phyloP scores from a whole-genome alignment of 2,329 filamentous ascomycete genomes.

The Xylariaceae sp. region DNA sequence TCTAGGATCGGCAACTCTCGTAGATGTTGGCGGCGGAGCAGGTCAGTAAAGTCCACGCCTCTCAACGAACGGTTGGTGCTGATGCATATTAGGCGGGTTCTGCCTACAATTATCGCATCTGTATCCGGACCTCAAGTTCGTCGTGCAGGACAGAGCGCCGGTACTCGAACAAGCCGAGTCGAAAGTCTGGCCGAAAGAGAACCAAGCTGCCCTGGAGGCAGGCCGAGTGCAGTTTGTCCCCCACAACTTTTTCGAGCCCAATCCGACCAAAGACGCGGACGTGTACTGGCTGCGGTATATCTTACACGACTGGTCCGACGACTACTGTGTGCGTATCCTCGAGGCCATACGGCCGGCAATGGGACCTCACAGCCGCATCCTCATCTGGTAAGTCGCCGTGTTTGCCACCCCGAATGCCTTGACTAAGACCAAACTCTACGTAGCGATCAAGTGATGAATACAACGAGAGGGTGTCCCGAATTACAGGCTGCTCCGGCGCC shows the following conservation, averaged over 20 bases:
- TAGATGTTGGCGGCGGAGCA: conserved; percentile 27
- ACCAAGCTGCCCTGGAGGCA: background rate
- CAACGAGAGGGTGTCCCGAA: conserved; percentile 38
- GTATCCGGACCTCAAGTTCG: conserved; percentile 43
- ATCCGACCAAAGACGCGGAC: conserved; percentile 36
- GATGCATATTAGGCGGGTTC: conserved; percentile 36
- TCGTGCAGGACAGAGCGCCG: conserved; percentile 44
- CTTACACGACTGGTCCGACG: conserved; percentile 46
- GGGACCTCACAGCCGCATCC: conserved; percentile 27
- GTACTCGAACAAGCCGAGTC: conserved; percentile 35
- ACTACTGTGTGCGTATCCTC: conserved; percentile 41
- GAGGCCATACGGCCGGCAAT: conserved; percentile 23
- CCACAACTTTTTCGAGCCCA: conserved; percentile 43
- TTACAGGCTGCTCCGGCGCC: conserved; percentile 39
- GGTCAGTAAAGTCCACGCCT: conserved; percentile 13
- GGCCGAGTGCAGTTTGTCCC: conserved; percentile 31
- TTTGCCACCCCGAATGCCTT: no score
- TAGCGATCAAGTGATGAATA: conserved; percentile 47
- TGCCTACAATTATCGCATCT: conserved; percentile 40
- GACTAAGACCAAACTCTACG: no score
- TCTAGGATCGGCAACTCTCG: conserved; percentile 24
- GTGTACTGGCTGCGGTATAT: conserved; percentile 25
- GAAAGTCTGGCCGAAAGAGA: conserved; percentile 41
- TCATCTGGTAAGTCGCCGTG: conserved; percentile 27
- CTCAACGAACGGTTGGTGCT: background rate